Evolutionary conservation across 345 rosid genomes (phyloP), one percentile per base, ranked within the genome.

Genomic region (Adansonia digitata): DNA sequence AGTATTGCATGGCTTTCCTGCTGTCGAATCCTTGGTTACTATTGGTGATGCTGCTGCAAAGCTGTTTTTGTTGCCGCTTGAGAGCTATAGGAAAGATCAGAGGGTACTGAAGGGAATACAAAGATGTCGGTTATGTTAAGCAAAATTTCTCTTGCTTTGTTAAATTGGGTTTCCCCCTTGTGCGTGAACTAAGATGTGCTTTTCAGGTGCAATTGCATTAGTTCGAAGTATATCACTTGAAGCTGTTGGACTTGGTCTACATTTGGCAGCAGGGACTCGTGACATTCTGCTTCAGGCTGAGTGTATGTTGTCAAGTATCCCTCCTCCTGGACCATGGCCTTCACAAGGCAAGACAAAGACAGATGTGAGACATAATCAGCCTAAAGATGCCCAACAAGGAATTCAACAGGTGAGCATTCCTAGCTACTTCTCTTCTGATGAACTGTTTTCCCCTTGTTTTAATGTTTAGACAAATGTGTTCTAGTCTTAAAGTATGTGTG

Each of bases 191-290:
- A 64, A 63, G 55, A 39, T 24, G 42, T 43, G 27, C 60, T 72
- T 81, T 76, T 22, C 87, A 95, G 99, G 99, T 75, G 87, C 96
- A 69, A 71, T 81, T 63, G 98, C 99, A 2, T 95, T 95, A 81
- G 94, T 93, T 71, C 89, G 88, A 84, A 95, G 98, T 78, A 80
- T 95, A 77, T 95, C 99, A 61, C 84, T 93, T 69, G 98, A 91
- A 88, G 99, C 96, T 35, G 89, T 92, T 82, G 96, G 94, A 57
- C 94, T 94, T 60, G 99, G 98, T 52, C 96, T 91, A 56, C 99
- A 95, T 87, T 84, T 95, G 81, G 93, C 99, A 75, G 98, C 96
- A 0, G 93, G 97, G 57, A 90, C 89, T 72, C 93, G 87, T 77
- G 91, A 95, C 77, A 83, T 93, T 74, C 81, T 95, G 85, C 85